These are phyloP conservation scores for Ophioceras dolichostomum DNA, from an alignment of 2,329 filamentous ascomycete genomes.

Conservation along the genomic window DNA sequence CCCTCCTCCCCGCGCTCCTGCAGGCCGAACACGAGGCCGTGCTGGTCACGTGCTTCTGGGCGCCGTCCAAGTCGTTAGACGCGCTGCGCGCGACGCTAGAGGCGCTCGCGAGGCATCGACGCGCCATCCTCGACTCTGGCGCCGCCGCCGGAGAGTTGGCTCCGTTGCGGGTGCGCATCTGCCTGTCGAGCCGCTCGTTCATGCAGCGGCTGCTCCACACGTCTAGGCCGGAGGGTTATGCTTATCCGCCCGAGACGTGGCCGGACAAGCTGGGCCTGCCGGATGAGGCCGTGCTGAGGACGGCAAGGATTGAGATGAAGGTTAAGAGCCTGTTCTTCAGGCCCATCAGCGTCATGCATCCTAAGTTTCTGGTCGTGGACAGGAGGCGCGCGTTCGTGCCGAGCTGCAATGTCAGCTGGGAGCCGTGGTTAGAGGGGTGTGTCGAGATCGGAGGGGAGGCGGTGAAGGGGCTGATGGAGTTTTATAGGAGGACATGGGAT, in stretches of 20 bases:
- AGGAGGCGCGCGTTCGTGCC: constrained; percentile 54
- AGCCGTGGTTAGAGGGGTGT: constrained; percentile 75
- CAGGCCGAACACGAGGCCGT: constrained; percentile 8
- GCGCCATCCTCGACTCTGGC: constrained; percentile 13
- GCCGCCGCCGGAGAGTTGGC: constrained; percentile 7
- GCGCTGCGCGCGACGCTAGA: constrained; percentile 45
- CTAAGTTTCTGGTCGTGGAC: constrained; percentile 71
- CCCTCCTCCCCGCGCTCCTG: constrained; percentile 46
- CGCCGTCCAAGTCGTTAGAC: constrained; percentile 47
- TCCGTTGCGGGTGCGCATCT: constrained; percentile 52
- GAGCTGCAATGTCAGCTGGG: constrained; percentile 79
- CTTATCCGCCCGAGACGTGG: constrained; percentile 51
- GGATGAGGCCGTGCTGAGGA: constrained; percentile 30
- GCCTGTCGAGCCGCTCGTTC: constrained; percentile 62
- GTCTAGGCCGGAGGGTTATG: constrained; percentile 45
- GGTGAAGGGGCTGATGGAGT: constrained; percentile 48
- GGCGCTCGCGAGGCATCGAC: constrained; percentile 37
- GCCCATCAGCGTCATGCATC: constrained; percentile 79
- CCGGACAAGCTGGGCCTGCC: constrained; percentile 50
- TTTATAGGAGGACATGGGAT: constrained; percentile 61
- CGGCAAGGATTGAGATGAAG: constrained; percentile 50
- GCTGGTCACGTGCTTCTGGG: constrained; percentile 13
- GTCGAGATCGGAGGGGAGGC: constrained; percentile 52
- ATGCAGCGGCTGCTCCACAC: constrained; percentile 67
- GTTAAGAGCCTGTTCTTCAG: constrained; percentile 71